A percentile compares a stretch with the other conserved stretches of the same genome.
Conservation (phyloP, 176 grass and related monocot species). For the Eremochloa ophiuroides region DNA sequence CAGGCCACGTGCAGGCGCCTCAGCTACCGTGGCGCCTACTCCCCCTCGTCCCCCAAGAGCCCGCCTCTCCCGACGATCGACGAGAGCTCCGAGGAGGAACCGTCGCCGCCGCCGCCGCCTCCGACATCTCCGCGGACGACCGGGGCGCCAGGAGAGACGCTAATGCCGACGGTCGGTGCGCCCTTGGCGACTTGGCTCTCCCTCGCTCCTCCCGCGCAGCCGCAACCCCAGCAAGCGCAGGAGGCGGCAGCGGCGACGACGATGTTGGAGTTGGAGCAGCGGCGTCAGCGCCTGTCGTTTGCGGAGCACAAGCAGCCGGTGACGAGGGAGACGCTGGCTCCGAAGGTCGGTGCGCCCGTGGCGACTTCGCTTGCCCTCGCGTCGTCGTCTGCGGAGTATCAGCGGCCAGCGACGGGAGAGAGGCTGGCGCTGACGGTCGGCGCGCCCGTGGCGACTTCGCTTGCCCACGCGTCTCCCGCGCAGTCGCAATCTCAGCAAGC, state of each 20-base stretch:
- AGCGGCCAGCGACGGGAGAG: neutral
- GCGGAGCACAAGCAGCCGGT: neutral
- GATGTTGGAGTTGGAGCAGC: neutral
- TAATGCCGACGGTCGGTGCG: neutral
- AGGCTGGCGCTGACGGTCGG: neutral
- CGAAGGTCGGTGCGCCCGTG: neutral
- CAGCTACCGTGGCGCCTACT: slow-evolving; percentile 24
- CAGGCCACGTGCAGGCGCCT: slow-evolving; percentile 12
- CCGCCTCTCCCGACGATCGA: neutral
- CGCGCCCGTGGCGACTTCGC: neutral
- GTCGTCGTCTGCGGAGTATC: neutral
- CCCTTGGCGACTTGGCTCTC: neutral
- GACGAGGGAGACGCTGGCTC: neutral
- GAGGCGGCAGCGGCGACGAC: neutral
- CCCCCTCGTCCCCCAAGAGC: neutral
- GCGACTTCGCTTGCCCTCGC: neutral
- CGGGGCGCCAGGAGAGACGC: neutral
- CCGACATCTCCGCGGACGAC: neutral
- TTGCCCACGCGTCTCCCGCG: neutral
- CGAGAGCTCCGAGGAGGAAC: neutral
- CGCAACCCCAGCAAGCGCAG: slow-evolving; percentile 4
- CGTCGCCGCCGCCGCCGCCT: neutral
- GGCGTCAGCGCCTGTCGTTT: neutral
- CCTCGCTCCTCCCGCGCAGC: neutral
- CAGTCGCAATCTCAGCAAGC: neutral